These are phyloP conservation scores for Acorus gramineus DNA, from an alignment of 106 monocot species.

Conservation along the genomic window DNA sequence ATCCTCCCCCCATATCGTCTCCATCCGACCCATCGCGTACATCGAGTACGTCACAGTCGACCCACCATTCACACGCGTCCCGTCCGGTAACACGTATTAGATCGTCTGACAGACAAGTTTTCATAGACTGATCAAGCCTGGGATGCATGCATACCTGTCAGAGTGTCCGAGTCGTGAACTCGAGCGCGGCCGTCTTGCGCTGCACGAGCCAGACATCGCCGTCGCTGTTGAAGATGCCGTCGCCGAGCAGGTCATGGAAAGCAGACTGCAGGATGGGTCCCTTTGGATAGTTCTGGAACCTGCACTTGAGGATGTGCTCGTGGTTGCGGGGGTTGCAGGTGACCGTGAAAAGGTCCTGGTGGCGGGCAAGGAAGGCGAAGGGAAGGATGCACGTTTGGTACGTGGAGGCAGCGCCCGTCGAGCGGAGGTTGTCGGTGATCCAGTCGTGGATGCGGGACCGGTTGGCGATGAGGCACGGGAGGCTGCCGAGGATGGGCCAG, in stretches of 20 bases:
- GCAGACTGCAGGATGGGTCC: slow-evolving; percentile 1
- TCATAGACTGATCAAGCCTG: no score
- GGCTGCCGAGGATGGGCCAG: slow-evolving; percentile 20
- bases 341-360: no score
- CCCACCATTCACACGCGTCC: not conserved
- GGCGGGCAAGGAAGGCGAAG: slow-evolving; percentile 14
- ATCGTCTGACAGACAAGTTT: no score
- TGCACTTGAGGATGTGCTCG: slow-evolving; percentile 20
- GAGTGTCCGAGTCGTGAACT: no score
- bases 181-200: slow-evolving; percentile 20
- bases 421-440: slow-evolving; percentile 15
- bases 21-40: slow-evolving; percentile 2
- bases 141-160: no score
- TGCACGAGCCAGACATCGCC: slow-evolving; percentile 18
- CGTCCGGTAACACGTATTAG: slow-evolving; percentile 8
- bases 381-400: slow-evolving; percentile 11
- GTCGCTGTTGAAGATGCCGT: slow-evolving; percentile 29
- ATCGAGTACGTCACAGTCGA: not conserved
- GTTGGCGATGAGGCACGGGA: slow-evolving; percentile 15
- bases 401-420: slow-evolving; percentile 13
- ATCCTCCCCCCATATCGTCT: slow-evolving; percentile 4
- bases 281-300: slow-evolving; percentile 30
- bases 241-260: slow-evolving; percentile 28
- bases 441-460: slow-evolving; percentile 36
- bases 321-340: slow-evolving; percentile 13